Evolutionary conservation across 106 monocot genomes (phyloP), one percentile per base, ranked within the genome.

Genomic region (Dendrobium chrysotoxum): DNA sequence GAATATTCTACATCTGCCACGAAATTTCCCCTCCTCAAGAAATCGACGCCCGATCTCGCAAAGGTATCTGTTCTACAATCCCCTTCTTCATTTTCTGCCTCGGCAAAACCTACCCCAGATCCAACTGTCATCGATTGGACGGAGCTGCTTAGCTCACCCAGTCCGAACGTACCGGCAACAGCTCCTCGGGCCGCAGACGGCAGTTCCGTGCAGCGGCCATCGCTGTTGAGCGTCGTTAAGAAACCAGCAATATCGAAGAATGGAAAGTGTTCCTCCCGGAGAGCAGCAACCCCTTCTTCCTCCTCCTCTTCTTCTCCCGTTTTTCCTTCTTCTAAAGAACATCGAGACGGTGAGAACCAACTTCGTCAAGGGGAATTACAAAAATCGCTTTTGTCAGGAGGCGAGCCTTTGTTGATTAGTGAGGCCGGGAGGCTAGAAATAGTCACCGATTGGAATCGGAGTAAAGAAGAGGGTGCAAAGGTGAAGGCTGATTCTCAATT

Each of bases 91-190:
- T 80, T 72, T 7, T 31, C 70, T 5, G 9, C 38, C 3, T 28
- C 79, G 17, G 9, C 41, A 9, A 46, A 76, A 46, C 46, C 76
- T 47, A 28, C 35, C 31, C 73, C 80, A 1, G 78, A 28, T 46
- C 55, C 84, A n/a, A 78, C 79, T 23, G 53, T 58, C 71, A 83
- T 71, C 21, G 95, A 95, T 79, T 95, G 95, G 95, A 95, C 95
- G 39, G 83, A 93, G 68, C 83, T 95, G 38, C 89, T 95, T 18
- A 80, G 90, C 47, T 87, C 92, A 4, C 72, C 93, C 44, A 77
- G 76, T 7, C 77, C 84, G 21, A 39, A 68, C 28, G 70, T 44
- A 41, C 38, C 79, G 23, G 40, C 44, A 4, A 30, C 77, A 26
- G 26, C 61, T 11, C 40, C 73, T 70, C 66, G 44, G 26, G 55